Base-by-base conservation (phyloP, 2,329 filamentous ascomycete species). In the Pseudocercospora eumusae region DNA sequence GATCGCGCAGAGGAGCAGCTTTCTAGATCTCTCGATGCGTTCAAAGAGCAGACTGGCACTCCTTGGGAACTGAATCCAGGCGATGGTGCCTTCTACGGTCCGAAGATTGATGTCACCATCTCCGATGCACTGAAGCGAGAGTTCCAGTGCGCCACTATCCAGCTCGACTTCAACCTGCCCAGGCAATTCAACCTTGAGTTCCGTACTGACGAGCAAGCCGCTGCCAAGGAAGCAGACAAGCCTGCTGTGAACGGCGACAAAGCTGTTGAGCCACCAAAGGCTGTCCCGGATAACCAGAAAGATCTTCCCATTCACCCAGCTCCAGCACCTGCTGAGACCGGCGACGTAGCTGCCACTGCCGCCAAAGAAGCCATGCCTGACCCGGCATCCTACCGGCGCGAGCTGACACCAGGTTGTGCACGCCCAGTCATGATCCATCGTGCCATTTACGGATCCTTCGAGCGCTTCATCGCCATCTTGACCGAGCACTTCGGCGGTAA, bases 71-170 rank as follows among this genome's bases (percentile, higher is more conserved):
- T 96, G 56, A 96, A 98, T 78, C 89, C 92, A 63, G 95, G 93
- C 61, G 95, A 99, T 71, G 95, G 95, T 74, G 95, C 95, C 57
- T 99, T 98, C 80, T 99, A 99, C 76, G 95, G 95, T 1, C 95
- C 95, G 56, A 99, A 99, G 85, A 96, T 98, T 70, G 95, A 99
- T 72, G 95, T 99, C 73, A 96, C 91, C 64, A 93, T 99, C 73
- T 88, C 88, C 56, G 93, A 97, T 77, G 91, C 91, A 50, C 82
- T 97, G 68, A 87, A 87, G 77, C 86, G 93, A 75, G 91, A 93
- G 63, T 90, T 88, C 81, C 90, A 96, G 78, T 96, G 91, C 73
- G 92, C 93, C 70, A 98, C 93, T 11, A 96, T 98, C 69, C 93
- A 98, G 79, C 86, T 96, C 59, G 92, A 96, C 75, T 96, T 96